Conservation (phyloP, 768 basidiomycete species). For the Dacryopinax spathularia region DNA sequence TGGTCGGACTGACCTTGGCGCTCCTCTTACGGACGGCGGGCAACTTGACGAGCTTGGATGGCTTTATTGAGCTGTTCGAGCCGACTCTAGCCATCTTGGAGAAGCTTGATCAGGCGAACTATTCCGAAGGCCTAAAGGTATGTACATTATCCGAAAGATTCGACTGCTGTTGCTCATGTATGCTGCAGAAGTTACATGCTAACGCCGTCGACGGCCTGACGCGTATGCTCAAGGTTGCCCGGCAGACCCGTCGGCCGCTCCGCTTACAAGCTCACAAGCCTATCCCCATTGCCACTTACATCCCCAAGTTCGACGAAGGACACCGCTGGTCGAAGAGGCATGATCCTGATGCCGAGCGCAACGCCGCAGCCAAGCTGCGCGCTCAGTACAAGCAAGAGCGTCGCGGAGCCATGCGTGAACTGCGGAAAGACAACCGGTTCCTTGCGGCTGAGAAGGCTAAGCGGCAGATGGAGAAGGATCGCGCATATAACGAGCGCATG, state of each 20-base stretch:
- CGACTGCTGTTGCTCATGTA: neutral
- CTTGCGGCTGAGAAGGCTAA: slow-evolving; percentile 76
- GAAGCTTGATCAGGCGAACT: slow-evolving; percentile 31
- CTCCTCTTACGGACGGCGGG: slow-evolving; percentile 57
- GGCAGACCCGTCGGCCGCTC: slow-evolving; percentile 61
- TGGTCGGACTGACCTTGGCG: slow-evolving; percentile 47
- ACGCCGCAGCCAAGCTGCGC: slow-evolving; percentile 71
- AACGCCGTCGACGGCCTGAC: slow-evolving; percentile 36
- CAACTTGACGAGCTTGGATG: slow-evolving; percentile 60
- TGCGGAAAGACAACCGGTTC: slow-evolving; percentile 91
- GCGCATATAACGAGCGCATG: slow-evolving; percentile 65
- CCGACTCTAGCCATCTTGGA: slow-evolving; percentile 51
- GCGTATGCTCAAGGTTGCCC: slow-evolving; percentile 59
- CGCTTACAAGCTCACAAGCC: slow-evolving; percentile 85
- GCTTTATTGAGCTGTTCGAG: slow-evolving; percentile 72
- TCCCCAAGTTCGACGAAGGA: slow-evolving; percentile 79
- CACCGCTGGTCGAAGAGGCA: slow-evolving; percentile 53
- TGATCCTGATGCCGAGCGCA: slow-evolving; percentile 87
- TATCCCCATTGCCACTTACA: slow-evolving; percentile 83
- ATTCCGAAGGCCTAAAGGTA: slow-evolving; percentile 47
- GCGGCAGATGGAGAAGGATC: slow-evolving; percentile 75
- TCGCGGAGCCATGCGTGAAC: slow-evolving; percentile 91
- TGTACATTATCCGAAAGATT: slow-evolving; percentile 11
- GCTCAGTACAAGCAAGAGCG: slow-evolving; percentile 85
- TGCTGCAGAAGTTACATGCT: slow-evolving; percentile 34